These are phyloP conservation scores for Mucor mucedo DNA, from an alignment of 371 early-diverging fungal species.

Conservation along the genomic window DNA sequence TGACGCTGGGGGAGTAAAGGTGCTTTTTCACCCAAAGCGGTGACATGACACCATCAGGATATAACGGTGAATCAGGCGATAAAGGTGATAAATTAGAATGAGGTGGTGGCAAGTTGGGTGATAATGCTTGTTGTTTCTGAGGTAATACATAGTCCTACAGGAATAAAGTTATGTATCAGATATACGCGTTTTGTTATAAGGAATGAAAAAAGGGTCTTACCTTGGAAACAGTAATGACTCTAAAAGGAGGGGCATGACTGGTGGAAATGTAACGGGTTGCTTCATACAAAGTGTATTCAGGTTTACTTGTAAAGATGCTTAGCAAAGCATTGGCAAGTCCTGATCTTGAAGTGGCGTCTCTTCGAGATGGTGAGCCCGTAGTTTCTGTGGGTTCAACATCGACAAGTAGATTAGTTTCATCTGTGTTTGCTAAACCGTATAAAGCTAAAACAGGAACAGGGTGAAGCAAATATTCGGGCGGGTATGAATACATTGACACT, in stretches of 20 bases:
- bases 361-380: constrained; percentile 6
- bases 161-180: background rate
- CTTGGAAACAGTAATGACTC: constrained; percentile 46
- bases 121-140: constrained; percentile 40
- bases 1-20: constrained; percentile 65
- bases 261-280: constrained; percentile 30
- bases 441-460: constrained; percentile 75
- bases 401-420: constrained; percentile 27
- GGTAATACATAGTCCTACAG: constrained; percentile 44
- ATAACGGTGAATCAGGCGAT: constrained; percentile 68
- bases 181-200: background rate
- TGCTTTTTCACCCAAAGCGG: constrained; percentile 76
- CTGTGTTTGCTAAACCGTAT: constrained; percentile 56
- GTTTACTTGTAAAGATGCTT: constrained; percentile 31
- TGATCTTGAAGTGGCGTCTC: constrained; percentile 19
- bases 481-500: constrained; percentile 46
- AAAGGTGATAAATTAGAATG: constrained; percentile 74
- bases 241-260: constrained; percentile 33
- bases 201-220: constrained; percentile 17
- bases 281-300: constrained; percentile 43
- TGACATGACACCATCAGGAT: constrained; percentile 84
- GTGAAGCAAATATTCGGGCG: constrained; percentile 72
- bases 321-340: constrained; percentile 13
- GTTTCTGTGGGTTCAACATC: constrained; percentile 18
- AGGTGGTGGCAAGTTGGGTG: constrained; percentile 42